Conservation (phyloP, 1,284 basidiomycete species). For the Apiotrichum brassicae region DNA sequence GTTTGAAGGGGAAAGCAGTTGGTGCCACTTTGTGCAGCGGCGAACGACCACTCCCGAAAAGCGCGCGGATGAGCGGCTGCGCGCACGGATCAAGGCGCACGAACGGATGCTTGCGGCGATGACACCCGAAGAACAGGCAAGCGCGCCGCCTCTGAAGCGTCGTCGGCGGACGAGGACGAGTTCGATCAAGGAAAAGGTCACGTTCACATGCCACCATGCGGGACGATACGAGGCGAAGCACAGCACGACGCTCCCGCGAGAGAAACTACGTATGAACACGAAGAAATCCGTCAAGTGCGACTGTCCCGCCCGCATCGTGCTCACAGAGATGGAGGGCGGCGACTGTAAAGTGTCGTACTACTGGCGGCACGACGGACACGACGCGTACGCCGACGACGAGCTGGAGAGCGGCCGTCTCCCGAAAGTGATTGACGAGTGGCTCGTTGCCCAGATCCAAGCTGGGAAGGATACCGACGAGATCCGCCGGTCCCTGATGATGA, state of each 20-base stretch:
- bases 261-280: conserved; percentile 40
- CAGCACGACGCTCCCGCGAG: conserved; percentile 30
- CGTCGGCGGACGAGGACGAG: conserved; percentile 33
- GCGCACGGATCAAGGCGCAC: conserved; percentile 36
- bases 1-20: conserved; percentile 38
- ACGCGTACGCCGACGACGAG: conserved; percentile 37
- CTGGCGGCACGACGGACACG: conserved; percentile 44
- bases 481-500: conserved; percentile 28
- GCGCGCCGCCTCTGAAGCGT: conserved; percentile 34
- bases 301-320: conserved; percentile 37
- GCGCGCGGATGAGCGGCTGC: conserved; percentile 38
- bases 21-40: conserved; percentile 46
- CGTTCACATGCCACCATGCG: conserved; percentile 44
- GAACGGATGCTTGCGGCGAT: conserved; percentile 28
- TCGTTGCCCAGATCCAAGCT: conserved; percentile 33
- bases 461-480: conserved; percentile 40
- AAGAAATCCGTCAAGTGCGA: conserved; percentile 44
- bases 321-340: conserved; percentile 37
- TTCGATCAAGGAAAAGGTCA: conserved; percentile 38
- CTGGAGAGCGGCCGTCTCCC: conserved; percentile 35
- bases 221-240: conserved; percentile 40
- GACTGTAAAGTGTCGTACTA: conserved; percentile 36
- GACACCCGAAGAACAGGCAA: conserved; percentile 32
- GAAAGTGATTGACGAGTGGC: conserved; percentile 41
- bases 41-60: conserved; percentile 42